Conservation (phyloP, 1,284 basidiomycete genomes). For the Cerioporus squamosus region DNA sequence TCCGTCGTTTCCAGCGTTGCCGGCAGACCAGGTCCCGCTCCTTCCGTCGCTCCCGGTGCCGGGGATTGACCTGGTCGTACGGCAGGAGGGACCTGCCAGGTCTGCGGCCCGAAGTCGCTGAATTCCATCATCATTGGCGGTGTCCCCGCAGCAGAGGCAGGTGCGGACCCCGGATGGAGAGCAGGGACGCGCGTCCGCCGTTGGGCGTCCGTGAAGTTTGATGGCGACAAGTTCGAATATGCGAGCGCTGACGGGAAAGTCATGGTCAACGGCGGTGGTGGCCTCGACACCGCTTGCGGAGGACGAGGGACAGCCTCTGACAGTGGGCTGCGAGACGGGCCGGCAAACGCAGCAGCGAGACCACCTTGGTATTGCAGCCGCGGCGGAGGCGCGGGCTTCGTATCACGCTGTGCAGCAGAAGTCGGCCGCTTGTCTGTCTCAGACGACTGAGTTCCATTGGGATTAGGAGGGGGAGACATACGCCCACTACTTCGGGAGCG, state of each 20-base stretch:
- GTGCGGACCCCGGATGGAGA: not conserved
- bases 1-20: conserved; percentile 31
- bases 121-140: conserved; percentile 12
- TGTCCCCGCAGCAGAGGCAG: conserved; percentile 7
- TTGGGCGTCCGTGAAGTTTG: conserved; percentile 23
- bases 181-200: conserved; percentile 3
- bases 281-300: not conserved
- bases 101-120: conserved; percentile 25
- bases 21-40: conserved; percentile 8
- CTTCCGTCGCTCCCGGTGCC: not conserved
- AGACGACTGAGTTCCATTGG: conserved; percentile 6
- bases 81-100: conserved; percentile 17
- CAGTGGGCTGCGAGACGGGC: not conserved
- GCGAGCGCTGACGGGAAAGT: conserved; percentile 30
- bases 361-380: conserved; percentile 11
- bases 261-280: conserved; percentile 23
- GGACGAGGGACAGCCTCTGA: not conserved
- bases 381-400: not conserved
- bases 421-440: conserved; percentile 3
- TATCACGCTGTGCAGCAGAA: not conserved
- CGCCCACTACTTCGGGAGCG: conserved; percentile 11
- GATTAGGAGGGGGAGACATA: conserved; percentile 17
- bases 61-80: not conserved
- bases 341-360: conserved; percentile 12
- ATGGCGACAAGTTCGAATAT: conserved; percentile 32